Base-by-base conservation (phyloP, 2,329 filamentous ascomycete species). In the Colletotrichum orchidophilum region DNA sequence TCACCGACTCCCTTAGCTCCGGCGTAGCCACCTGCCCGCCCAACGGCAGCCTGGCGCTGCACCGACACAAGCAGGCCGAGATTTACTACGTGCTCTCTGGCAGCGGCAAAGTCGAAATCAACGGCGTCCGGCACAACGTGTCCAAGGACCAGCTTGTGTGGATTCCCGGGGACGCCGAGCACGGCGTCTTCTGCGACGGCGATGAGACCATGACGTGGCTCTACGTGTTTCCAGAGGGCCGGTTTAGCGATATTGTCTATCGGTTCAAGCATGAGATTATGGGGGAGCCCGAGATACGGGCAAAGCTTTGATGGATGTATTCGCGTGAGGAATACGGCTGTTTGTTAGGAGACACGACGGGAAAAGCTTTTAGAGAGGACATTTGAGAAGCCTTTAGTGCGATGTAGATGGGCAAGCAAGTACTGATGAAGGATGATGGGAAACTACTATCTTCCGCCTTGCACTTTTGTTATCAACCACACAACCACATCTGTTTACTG, bases 11-110 rank as follows among this genome's bases (percentile, higher is more conserved):
- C 21, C 24, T 52, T 11, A 24, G 21, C 11, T 52, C 49, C 49
- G 49, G 64, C 18, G 29, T 55, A 2, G 76, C 75, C 1, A 72
- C 64, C n/a, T 78, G 76, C 31, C 73, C 77, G 6, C 35, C 67
- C 0, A 63, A 66, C 9, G 77, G 77, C 2, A 60, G 61, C 0
- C 67, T 78, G 5, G 73, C 76, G 7, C 72, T 77, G 7, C 77
- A 78, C 46, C 73, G 72, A 9, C 76, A 78, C 42, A 71, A 70
- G 5, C 76, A 78, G 52, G 68, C 77, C 18, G 77, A 78, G 46
- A 67, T 78, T 2, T 78, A 78, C 54, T 78, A 75, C 60, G 63
- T 77, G 3, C 33, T 78, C 4, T 65, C 58, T 1, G 77, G 77
- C 1, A 59, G 59, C 0, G 76, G 76, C 0, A 62, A 77, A 42